Conservation (phyloP, 2,329 filamentous ascomycete genomes). For the Beauveria sp. region DNA sequence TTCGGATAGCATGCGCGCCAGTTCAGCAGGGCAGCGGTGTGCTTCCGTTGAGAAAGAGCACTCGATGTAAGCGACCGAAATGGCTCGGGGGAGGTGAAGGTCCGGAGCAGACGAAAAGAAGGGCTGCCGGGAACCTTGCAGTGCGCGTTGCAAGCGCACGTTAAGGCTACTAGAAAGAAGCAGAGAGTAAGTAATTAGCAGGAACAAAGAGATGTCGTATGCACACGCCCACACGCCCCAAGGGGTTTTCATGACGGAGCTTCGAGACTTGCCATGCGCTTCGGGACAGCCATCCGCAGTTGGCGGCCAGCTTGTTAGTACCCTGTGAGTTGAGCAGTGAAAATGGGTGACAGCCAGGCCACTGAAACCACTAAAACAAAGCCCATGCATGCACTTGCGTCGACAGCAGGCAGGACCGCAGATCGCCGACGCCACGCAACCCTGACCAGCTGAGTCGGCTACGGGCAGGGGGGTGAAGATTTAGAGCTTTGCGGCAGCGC, state of each 20-base stretch:
- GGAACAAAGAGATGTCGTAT: background rate
- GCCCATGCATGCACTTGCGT: background rate
- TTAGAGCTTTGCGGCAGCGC: background rate
- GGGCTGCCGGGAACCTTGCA: background rate
- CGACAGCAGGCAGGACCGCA: conserved; percentile 2
- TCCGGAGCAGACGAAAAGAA: background rate
- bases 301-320: background rate
- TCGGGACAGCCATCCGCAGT: background rate
- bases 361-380: conserved; percentile 3
- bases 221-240: background rate
- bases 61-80: conserved; percentile 1
- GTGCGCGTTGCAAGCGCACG: background rate
- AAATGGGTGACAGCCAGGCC: background rate
- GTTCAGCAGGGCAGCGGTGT: conserved; percentile 5
- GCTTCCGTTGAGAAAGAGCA: background rate
- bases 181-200: background rate
- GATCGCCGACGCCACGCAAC: conserved; percentile 11
- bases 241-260: background rate
- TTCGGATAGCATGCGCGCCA: background rate
- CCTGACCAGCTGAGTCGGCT: conserved; percentile 12
- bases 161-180: background rate
- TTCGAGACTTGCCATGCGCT: background rate
- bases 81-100: background rate
- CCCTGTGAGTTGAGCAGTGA: background rate
- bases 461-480: background rate